Percentiles rank a stretch among this genome's conserved stretches.
Conservation (phyloP, 768 basidiomycete genomes). For the Mycena vitilis region DNA sequence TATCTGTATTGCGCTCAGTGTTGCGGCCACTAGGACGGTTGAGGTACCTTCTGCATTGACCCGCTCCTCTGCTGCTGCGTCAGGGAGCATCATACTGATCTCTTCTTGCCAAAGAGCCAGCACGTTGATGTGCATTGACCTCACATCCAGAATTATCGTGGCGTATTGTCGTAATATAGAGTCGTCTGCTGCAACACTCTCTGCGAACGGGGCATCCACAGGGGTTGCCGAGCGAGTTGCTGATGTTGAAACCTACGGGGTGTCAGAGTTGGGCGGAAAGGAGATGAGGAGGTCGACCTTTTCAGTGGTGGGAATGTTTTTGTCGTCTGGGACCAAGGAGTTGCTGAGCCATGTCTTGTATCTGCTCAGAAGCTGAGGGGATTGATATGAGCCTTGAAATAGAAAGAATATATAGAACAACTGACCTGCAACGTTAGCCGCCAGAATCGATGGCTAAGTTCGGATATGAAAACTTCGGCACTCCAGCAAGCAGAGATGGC, state of each 20-base stretch:
- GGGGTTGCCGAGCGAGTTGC: slow-evolving; percentile 66
- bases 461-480: slow-evolving; percentile 84
- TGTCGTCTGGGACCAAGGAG: slow-evolving; percentile 60
- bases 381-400: slow-evolving; percentile 11
- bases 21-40: background rate
- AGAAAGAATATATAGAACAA: slow-evolving; percentile 15
- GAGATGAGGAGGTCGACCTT: slow-evolving; percentile 36
- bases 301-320: slow-evolving; percentile 49
- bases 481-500: slow-evolving; percentile 89
- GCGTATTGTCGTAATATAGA: slow-evolving; percentile 72
- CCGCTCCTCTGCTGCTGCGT: slow-evolving; percentile 47
- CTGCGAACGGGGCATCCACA: slow-evolving; percentile 63
- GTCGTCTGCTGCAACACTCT: slow-evolving; percentile 73
- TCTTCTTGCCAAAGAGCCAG: slow-evolving; percentile 75
- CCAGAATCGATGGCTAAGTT: slow-evolving; percentile 91
- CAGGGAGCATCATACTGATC: slow-evolving; percentile 71
- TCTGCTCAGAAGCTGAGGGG: slow-evolving; percentile 78
- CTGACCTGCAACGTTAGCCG: slow-evolving; percentile 87
- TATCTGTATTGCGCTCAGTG: slow-evolving; percentile 52
- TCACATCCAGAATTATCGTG: slow-evolving; percentile 76
- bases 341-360: slow-evolving; percentile 84
- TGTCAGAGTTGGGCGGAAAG: background rate
- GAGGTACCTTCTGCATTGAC: slow-evolving; percentile 64
- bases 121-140: slow-evolving; percentile 63
- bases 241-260: slow-evolving; percentile 37